Evolutionary conservation across 2,329 filamentous ascomycete genomes (phyloP).

Genomic region (Trichophyton equinum): DNA sequence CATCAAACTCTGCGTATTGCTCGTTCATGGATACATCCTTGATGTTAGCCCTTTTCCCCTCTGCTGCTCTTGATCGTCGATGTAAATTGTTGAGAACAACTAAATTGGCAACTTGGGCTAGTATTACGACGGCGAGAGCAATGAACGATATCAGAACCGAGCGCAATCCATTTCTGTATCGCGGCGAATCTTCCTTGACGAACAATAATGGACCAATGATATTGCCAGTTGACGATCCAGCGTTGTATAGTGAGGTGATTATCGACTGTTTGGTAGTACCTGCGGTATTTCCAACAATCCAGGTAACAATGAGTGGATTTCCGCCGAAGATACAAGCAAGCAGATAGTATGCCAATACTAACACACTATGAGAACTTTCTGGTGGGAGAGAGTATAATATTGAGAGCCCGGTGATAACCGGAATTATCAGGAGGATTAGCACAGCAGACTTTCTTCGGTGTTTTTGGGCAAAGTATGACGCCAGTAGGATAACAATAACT

Average conservation of each 20-base stretch:
- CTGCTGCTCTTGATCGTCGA: slow-evolving; percentile 40
- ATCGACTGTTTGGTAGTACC: slow-evolving; percentile 56
- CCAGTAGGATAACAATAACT: slow-evolving; percentile 45
- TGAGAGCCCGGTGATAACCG: slow-evolving; percentile 46
- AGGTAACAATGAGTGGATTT: slow-evolving; percentile 53
- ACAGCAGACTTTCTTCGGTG: slow-evolving; percentile 46
- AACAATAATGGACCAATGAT: slow-evolving; percentile 56
- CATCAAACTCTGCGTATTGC: slow-evolving; percentile 19
- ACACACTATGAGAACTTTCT: slow-evolving; percentile 28
- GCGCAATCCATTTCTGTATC: slow-evolving; percentile 46
- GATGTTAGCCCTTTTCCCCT: slow-evolving; percentile 49
- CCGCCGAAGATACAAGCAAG: slow-evolving; percentile 54
- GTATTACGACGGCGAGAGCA: slow-evolving; percentile 40
- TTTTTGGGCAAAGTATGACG: slow-evolving; percentile 37
- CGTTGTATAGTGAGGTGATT: slow-evolving; percentile 53
- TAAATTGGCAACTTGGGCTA: slow-evolving; percentile 45
- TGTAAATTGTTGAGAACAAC: slow-evolving; percentile 44
- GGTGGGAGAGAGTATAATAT: slow-evolving; percentile 26
- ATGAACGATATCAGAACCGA: slow-evolving; percentile 37
- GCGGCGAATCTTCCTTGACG: slow-evolving; percentile 43
- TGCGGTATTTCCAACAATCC: slow-evolving; percentile 57
- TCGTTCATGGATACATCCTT: slow-evolving; percentile 49
- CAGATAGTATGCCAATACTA: slow-evolving; percentile 53
- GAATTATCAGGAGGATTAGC: slow-evolving; percentile 43
- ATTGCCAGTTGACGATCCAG: slow-evolving; percentile 50